phyloP scores from a whole-genome alignment of 1,284 basidiomycete genomes.

The Tilletia indica region DNA sequence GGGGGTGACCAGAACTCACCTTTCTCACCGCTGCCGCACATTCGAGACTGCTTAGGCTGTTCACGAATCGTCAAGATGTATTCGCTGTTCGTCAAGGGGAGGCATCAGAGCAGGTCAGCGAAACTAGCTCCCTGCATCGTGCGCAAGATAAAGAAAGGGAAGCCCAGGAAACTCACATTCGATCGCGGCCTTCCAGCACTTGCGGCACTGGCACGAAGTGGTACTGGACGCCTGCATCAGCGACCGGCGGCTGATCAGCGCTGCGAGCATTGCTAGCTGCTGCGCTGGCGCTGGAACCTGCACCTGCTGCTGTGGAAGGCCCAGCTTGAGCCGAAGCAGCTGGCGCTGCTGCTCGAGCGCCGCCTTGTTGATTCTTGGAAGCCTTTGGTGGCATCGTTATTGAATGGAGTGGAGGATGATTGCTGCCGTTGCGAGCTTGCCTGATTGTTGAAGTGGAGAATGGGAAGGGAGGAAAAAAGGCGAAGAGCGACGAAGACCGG shows the following conservation, averaged over 20 bases:
- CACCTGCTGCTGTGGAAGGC: background rate
- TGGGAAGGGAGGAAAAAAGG: too few relatives aligned
- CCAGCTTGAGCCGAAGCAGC: background rate
- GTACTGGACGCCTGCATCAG: conserved; percentile 12
- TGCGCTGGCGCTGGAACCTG: background rate
- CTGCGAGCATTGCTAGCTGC: background rate
- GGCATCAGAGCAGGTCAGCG: background rate
- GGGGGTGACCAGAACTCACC: conserved; percentile 57
- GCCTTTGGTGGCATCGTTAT: too few relatives aligned
- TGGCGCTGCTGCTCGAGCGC: background rate
- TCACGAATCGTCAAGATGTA: conserved; percentile 48
- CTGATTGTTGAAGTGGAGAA: too few relatives aligned
- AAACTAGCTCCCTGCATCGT: background rate
- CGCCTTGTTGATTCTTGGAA: too few relatives aligned
- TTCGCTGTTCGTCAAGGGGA: conserved; percentile 25
- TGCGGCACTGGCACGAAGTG: conserved; percentile 15
- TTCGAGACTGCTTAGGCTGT: conserved; percentile 51
- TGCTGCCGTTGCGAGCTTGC: too few relatives aligned
- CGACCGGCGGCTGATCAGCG: background rate
- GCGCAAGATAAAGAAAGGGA: too few relatives aligned
- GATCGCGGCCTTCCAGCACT: conserved; percentile 15
- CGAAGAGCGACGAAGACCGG: too few relatives aligned
- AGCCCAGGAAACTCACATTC: background rate
- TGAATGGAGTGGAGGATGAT: too few relatives aligned
- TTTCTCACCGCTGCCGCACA: conserved; percentile 64